Percentiles rank a stretch among this genome's conserved stretches.
Conservation (phyloP, 2,329 filamentous ascomycete species). For the Bipolaris gigantea region DNA sequence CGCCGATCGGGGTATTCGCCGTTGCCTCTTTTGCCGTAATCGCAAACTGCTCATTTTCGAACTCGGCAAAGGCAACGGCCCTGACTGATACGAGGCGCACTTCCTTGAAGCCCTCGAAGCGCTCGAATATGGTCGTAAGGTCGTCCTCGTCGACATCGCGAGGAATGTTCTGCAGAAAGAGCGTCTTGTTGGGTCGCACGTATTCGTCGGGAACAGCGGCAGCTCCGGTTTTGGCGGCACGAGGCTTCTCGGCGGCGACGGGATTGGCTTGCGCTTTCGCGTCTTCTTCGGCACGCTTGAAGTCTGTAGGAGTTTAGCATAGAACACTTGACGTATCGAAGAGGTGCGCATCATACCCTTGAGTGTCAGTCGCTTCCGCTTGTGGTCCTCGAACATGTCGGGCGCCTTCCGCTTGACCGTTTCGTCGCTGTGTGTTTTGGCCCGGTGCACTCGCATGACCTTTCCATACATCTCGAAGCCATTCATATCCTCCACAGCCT, state of each 20-base stretch:
- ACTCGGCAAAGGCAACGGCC: conserved; percentile 95
- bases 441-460: conserved; percentile 81
- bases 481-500: conserved; percentile 85
- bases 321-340: conserved; percentile 38
- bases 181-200: conserved; percentile 92
- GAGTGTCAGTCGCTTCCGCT: conserved; percentile 79
- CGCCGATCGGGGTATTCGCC: conserved; percentile 77
- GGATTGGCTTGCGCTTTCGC: conserved; percentile 76
- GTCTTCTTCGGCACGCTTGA: conserved; percentile 80
- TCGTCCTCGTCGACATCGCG: conserved; percentile 81
- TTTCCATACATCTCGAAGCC: conserved; percentile 94
- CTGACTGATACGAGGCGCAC: conserved; percentile 85
- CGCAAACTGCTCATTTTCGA: conserved; percentile 84
- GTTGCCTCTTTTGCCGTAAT: conserved; percentile 94
- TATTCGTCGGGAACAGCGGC: conserved; percentile 95
- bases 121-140: conserved; percentile 77
- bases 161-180: conserved; percentile 91
- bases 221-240: conserved; percentile 68
- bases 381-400: conserved; percentile 86
- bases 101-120: conserved; percentile 93
- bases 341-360: conserved; percentile 65
- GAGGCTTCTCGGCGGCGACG: conserved; percentile 53
- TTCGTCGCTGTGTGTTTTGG: conserved; percentile 82
- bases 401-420: conserved; percentile 75
- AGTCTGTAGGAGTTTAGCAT: conserved; percentile 51